These are phyloP conservation scores for Tricholoma matsutake DNA, from an alignment of 768 basidiomycete genomes.

Conservation along the genomic window DNA sequence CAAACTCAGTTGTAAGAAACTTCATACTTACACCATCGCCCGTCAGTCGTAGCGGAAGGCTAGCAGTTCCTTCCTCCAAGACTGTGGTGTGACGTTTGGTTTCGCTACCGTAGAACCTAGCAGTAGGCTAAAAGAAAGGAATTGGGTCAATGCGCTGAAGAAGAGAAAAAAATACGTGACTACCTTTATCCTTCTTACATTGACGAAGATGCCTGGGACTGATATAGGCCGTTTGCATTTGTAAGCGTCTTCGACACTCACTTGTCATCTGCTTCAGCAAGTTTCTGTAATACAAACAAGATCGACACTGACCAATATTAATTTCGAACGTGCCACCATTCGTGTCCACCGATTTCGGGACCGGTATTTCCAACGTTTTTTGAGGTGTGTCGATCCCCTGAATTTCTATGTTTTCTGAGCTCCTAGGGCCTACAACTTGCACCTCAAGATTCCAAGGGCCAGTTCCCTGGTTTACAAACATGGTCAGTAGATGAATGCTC, in stretches of 20 bases:
- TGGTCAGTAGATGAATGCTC: not conserved
- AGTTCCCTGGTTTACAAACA: slow-evolving; percentile 57
- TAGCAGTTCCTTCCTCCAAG: slow-evolving; percentile 69
- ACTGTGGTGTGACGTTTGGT: slow-evolving; percentile 58
- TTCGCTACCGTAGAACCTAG: slow-evolving; percentile 73
- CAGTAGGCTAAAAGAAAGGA: slow-evolving; percentile 62
- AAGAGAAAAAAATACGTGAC: slow-evolving; percentile 13
- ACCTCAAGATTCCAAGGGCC: slow-evolving; percentile 88
- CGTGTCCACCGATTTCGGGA: slow-evolving; percentile 61
- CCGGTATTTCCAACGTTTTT: slow-evolving; percentile 59
- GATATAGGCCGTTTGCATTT: slow-evolving; percentile 78
- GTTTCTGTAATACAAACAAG: not conserved
- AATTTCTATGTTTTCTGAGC: slow-evolving; percentile 56
- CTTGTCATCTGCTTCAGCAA: slow-evolving; percentile 35
- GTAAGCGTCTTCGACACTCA: slow-evolving; percentile 84
- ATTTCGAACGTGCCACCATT: slow-evolving; percentile 80
- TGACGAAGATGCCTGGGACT: slow-evolving; percentile 77
- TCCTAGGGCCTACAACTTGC: slow-evolving; percentile 72
- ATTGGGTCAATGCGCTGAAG: not conserved
- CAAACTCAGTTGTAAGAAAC: not conserved
- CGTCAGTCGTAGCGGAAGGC: slow-evolving; percentile 80
- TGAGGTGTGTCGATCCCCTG: slow-evolving; percentile 51
- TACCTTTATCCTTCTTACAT: slow-evolving; percentile 80
- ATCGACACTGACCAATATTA: slow-evolving; percentile 54
- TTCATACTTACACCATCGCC: slow-evolving; percentile 74